Percentiles rank a stretch among this genome's conserved stretches.
Evolutionary conservation across 2,329 filamentous ascomycete species (phyloP).

Genomic region (Chrysoporthe austroafricana): DNA sequence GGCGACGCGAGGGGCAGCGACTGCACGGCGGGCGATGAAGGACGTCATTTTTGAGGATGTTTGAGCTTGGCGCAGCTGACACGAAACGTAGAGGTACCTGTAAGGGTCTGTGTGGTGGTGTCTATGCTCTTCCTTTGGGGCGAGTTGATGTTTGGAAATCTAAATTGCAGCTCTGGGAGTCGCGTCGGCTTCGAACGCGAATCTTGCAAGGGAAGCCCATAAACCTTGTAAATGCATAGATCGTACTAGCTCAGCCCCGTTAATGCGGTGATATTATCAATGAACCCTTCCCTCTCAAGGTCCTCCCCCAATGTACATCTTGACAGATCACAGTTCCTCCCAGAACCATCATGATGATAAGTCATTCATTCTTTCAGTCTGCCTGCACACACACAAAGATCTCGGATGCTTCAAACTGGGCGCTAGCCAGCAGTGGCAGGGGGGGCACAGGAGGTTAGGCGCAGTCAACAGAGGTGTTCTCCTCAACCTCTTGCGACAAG

Average conservation of each 20-base stretch:
- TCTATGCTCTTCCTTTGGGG: not conserved
- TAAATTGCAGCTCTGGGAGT: not conserved
- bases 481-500: not conserved
- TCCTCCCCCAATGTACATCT: not conserved
- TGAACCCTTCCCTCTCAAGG: not conserved
- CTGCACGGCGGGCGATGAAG: conserved; percentile 35
- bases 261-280: not conserved
- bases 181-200: not conserved
- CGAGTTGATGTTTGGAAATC: not conserved
- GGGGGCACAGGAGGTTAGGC: not conserved
- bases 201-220: not conserved
- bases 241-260: not conserved
- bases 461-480: not conserved
- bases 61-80: not conserved
- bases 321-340: not conserved
- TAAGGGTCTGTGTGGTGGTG: not conserved
- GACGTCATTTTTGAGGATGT: conserved; percentile 31
- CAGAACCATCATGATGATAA: not conserved
- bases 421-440: not conserved
- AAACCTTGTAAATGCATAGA: conserved; percentile 9
- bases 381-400: not conserved
- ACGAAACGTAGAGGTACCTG: not conserved
- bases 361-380: not conserved
- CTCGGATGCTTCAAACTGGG: too few relatives aligned
- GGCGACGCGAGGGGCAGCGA: conserved; percentile 42